Conservation (phyloP, 192 early-diverging fungal genomes). For the Spizellomyces punctatus region DNA sequence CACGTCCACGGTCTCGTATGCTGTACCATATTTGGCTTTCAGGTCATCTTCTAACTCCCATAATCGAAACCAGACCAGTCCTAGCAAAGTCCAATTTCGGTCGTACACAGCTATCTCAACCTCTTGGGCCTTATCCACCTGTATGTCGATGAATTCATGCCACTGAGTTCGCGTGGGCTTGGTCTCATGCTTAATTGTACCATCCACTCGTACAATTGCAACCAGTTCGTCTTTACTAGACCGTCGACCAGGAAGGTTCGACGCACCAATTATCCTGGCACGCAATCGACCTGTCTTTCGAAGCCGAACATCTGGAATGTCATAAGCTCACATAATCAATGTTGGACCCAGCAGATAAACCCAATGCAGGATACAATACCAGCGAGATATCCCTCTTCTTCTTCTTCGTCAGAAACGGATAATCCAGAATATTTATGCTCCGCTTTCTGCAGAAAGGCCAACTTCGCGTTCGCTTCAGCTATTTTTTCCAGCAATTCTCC, state of each 20-base stretch:
- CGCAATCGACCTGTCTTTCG: slow-evolving; percentile 45
- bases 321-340: background rate
- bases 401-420: slow-evolving; percentile 80
- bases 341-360: background rate
- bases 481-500: slow-evolving; percentile 45
- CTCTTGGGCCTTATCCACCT: slow-evolving; percentile 88
- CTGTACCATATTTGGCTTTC: slow-evolving; percentile 32
- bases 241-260: slow-evolving; percentile 53
- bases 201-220: slow-evolving; percentile 83
- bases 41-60: slow-evolving; percentile 90
- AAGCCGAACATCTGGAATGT: slow-evolving; percentile 33
- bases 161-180: slow-evolving; percentile 69
- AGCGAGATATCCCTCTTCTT: slow-evolving; percentile 36
- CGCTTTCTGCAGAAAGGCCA: slow-evolving; percentile 45
- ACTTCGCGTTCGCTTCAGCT: slow-evolving; percentile 43
- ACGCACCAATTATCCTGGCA: slow-evolving; percentile 42
- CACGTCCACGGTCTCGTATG: slow-evolving; percentile 47
- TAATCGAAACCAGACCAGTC: slow-evolving; percentile 87
- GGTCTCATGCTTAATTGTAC: slow-evolving; percentile 63
- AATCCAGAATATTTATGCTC: slow-evolving; percentile 86
- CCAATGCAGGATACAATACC: slow-evolving; percentile 12
- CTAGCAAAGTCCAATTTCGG: slow-evolving; percentile 58
- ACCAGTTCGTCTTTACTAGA: slow-evolving; percentile 68
- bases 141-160: slow-evolving; percentile 81
- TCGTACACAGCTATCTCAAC: slow-evolving; percentile 87